Conservation (phyloP, 768 basidiomycete species). For the Rhodocollybia butyracea region DNA sequence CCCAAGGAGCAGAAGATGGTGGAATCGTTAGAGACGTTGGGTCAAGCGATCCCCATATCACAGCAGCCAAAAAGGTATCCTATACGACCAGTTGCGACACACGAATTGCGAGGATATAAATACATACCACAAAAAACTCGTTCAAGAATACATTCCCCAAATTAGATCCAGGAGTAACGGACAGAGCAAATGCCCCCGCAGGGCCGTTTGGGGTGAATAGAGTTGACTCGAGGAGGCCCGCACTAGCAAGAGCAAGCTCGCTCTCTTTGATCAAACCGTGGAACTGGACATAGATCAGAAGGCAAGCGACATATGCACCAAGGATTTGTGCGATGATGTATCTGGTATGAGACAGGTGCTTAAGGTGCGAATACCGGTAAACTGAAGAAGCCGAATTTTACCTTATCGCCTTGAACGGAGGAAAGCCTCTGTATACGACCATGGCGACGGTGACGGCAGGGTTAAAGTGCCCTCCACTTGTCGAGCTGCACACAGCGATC, state of each 20-base stretch:
- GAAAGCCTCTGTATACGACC: slow-evolving; percentile 52
- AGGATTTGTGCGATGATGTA: slow-evolving; percentile 66
- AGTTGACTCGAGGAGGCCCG: slow-evolving; percentile 20
- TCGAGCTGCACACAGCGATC: slow-evolving; percentile 43
- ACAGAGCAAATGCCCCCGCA: slow-evolving; percentile 53
- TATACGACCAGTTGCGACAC: slow-evolving; percentile 10
- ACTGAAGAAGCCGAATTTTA: slow-evolving; percentile 28
- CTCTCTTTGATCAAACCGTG: slow-evolving; percentile 44
- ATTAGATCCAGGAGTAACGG: slow-evolving; percentile 40
- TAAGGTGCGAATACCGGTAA: no score
- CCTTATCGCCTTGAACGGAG: slow-evolving; percentile 47
- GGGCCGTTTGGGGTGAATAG: slow-evolving; percentile 38
- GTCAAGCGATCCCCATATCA: slow-evolving; percentile 49
- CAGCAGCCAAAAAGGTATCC: slow-evolving; percentile 46
- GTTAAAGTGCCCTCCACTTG: slow-evolving; percentile 65
- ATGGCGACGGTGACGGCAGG: slow-evolving; percentile 60
- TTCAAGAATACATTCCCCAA: slow-evolving; percentile 49
- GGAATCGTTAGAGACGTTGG: slow-evolving; percentile 52
- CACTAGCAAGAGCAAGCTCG: slow-evolving; percentile 18
- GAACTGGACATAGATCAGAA: slow-evolving; percentile 62
- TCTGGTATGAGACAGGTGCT: no score
- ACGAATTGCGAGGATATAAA: neutral
- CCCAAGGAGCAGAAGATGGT: slow-evolving; percentile 46
- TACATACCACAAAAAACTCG: slow-evolving; percentile 51
- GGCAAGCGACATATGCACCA: slow-evolving; percentile 60